These are phyloP conservation scores for Kluyveromyces aestuarii DNA, from an alignment of 805 yeast species.

Conservation along the genomic window DNA sequence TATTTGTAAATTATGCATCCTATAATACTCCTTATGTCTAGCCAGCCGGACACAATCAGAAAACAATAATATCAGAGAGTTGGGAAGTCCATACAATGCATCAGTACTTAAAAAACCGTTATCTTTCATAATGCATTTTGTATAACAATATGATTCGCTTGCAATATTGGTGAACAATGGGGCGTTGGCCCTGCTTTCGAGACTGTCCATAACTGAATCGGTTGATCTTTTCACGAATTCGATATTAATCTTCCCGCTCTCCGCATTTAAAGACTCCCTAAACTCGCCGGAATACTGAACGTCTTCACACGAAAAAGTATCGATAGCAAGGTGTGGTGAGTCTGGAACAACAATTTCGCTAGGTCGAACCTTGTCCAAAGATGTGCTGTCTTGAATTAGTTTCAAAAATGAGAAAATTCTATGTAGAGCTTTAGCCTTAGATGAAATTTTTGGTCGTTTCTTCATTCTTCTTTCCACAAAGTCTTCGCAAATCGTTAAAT, in stretches of 20 bases:
- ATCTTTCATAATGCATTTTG: slow-evolving; percentile 35
- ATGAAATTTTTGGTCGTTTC: slow-evolving; percentile 53
- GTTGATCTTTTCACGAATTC: slow-evolving; percentile 24
- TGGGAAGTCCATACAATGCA: slow-evolving; percentile 78
- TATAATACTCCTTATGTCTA: slow-evolving; percentile 48
- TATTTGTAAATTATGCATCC: slow-evolving; percentile 12
- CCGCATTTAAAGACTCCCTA: slow-evolving; percentile 31
- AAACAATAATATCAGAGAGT: slow-evolving; percentile 63
- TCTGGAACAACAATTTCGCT: slow-evolving; percentile 19
- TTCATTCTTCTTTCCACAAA: slow-evolving; percentile 63
- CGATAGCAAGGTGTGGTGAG: no score
- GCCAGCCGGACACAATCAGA: slow-evolving; percentile 62
- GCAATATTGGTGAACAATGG: slow-evolving; percentile 37
- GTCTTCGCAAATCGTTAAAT: slow-evolving; percentile 66
- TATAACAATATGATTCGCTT: slow-evolving; percentile 28
- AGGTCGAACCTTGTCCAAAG: slow-evolving; percentile 21
- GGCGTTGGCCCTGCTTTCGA: slow-evolving; percentile 11
- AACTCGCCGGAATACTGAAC: slow-evolving; percentile 12
- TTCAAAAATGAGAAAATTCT: slow-evolving; percentile 69
- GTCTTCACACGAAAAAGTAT: slow-evolving; percentile 4
- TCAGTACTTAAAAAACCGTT: slow-evolving; percentile 62
- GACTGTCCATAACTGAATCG: neutral
- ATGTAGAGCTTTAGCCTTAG: slow-evolving; percentile 71
- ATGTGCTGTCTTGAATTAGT: slow-evolving; percentile 67
- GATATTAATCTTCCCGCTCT: slow-evolving; percentile 40